These are phyloP conservation scores for Suhomyces choctaworum DNA, from an alignment of 1,139 yeast genomes.

Conservation along the genomic window DNA sequence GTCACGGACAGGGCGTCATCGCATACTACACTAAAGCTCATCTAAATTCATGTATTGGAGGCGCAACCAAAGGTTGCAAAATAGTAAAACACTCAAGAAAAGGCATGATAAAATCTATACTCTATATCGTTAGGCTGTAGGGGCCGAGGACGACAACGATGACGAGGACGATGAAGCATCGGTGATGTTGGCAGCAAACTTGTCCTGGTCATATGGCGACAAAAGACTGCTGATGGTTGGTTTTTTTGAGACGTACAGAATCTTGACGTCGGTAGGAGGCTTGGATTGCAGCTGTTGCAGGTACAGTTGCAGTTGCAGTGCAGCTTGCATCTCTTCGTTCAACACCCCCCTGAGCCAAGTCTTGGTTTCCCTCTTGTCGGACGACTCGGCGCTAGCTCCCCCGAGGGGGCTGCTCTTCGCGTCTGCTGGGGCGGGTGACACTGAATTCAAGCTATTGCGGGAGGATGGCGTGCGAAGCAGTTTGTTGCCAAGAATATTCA, in stretches of 20 bases:
- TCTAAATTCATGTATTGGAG: no score
- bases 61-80: no score
- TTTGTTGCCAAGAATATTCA: constrained; percentile 11
- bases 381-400: not conserved
- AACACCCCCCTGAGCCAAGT: constrained; percentile 18
- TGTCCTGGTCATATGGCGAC: constrained; percentile 29
- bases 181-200: constrained; percentile 16
- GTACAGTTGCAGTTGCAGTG: no score
- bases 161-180: constrained; percentile 6
- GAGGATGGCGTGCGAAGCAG: not conserved
- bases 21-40: no score
- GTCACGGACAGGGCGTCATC: no score
- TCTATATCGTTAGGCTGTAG: constrained; percentile 7
- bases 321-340: constrained; percentile 7
- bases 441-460: not conserved
- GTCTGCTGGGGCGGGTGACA: not conserved
- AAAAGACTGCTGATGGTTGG: constrained; percentile 41
- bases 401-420: no score
- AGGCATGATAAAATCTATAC: constrained; percentile 3
- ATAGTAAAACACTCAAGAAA: no score
- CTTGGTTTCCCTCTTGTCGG: constrained; percentile 9
- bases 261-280: constrained; percentile 1
- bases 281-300: no score
- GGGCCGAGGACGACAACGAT: constrained; percentile 8
- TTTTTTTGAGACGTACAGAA: constrained; percentile 23